These are phyloP conservation scores for Pleurotus ostreatus DNA, from an alignment of 768 basidiomycete species.

Conservation along the genomic window DNA sequence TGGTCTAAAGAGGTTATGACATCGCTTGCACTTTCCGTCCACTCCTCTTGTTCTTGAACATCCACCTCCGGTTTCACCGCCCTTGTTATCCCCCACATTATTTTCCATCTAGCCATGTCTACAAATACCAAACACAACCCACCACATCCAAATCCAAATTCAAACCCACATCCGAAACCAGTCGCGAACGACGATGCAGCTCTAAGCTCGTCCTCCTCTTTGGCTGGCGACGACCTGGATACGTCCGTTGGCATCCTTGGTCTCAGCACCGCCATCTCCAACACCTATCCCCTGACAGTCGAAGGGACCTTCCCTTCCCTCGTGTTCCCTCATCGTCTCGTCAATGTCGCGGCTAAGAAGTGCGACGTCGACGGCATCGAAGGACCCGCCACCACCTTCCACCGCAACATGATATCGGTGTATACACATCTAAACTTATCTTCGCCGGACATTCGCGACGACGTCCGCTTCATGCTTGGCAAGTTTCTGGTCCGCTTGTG, in stretches of 20 bases:
- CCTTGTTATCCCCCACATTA: too few species aligned
- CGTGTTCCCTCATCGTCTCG: neutral
- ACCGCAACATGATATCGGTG: neutral
- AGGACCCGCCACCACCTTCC: neutral
- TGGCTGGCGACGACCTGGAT: neutral
- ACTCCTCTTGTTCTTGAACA: too few species aligned
- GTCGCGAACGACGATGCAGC: too few species aligned
- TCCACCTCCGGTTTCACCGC: too few species aligned
- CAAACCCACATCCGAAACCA: too few species aligned
- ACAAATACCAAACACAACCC: too few species aligned
- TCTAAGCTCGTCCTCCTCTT: too few species aligned
- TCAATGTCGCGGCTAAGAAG: neutral
- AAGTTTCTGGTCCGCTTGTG: neutral
- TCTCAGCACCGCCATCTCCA: neutral
- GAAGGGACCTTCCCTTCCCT: slow-evolving; percentile 1
- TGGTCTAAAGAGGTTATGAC: too few species aligned
- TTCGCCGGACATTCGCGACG: neutral
- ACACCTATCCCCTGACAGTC: neutral
- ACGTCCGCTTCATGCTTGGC: neutral
- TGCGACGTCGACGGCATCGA: neutral
- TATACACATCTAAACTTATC: neutral
- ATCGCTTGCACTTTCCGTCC: too few species aligned
- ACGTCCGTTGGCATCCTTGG: neutral
- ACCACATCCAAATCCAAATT: too few species aligned
- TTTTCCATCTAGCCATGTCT: too few species aligned